phyloP scores from a whole-genome alignment of 345 rosid genomes.

The Lagerstroemia speciosa region DNA sequence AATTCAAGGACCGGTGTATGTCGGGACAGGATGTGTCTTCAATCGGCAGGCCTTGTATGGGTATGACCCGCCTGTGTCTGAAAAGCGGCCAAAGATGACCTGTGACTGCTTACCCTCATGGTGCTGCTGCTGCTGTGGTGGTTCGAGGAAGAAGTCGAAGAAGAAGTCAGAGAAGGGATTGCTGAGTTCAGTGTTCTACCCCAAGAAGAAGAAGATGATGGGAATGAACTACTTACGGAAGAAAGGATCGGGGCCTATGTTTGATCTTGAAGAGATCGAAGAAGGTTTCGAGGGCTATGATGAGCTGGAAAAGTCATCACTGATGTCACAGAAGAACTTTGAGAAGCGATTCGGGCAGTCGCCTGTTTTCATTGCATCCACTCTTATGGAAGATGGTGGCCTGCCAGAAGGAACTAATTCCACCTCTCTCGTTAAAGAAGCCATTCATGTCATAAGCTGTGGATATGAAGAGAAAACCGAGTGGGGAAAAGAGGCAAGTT shows the following conservation, averaged over 20 bases:
- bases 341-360: conserved; percentile 94
- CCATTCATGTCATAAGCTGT: conserved; percentile 88
- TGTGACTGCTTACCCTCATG: conserved; percentile 97
- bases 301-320: conserved; percentile 79
- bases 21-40: conserved; percentile 95
- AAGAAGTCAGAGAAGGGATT: conserved; percentile 58
- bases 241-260: conserved; percentile 46
- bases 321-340: conserved; percentile 89
- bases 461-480: conserved; percentile 95
- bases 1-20: conserved; percentile 94
- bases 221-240: conserved; percentile 58
- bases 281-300: conserved; percentile 96
- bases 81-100: conserved; percentile 86
- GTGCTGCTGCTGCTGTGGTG: conserved; percentile 86
- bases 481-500: conserved; percentile 92
- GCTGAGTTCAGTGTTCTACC: conserved; percentile 31
- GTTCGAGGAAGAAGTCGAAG: conserved; percentile 71
- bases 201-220: conserved; percentile 60
- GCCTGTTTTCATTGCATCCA: conserved; percentile 80
- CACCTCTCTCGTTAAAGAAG: conserved; percentile 70
- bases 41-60: conserved; percentile 89
- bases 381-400: conserved; percentile 91
- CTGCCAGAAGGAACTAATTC: conserved; percentile 81
- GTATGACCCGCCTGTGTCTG: conserved; percentile 81
- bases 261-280: conserved; percentile 88